A percentile compares a stretch with the other conserved stretches of the same genome.
Conservation (phyloP, 2,329 filamentous ascomycete species). For the Trichoderma sp. region DNA sequence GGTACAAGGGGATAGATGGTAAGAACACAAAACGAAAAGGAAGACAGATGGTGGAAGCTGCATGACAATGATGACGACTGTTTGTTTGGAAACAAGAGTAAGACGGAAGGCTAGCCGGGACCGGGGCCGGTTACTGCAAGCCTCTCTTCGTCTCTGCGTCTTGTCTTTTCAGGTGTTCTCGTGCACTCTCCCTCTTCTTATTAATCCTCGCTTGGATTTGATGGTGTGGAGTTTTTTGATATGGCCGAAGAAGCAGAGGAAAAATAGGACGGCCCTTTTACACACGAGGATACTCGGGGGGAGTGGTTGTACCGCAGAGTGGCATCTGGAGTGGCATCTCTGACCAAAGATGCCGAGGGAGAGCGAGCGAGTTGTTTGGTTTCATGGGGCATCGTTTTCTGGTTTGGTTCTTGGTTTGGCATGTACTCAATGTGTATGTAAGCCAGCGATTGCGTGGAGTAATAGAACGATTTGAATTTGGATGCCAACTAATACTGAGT, state of each 20-base stretch:
- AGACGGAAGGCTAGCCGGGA: background rate
- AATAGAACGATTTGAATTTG: background rate
- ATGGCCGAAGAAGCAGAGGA: background rate
- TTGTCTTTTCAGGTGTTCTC: background rate
- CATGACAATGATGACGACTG: background rate
- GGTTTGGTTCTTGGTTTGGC: background rate
- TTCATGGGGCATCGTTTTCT: background rate
- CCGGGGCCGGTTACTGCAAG: background rate
- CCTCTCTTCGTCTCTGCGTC: background rate
- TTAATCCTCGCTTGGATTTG: background rate
- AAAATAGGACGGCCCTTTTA: background rate
- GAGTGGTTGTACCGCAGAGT: constrained; percentile 12
- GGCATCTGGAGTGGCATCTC: background rate
- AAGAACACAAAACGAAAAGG: background rate
- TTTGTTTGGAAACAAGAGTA: background rate
- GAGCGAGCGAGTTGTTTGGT: background rate
- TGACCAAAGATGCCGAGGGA: background rate
- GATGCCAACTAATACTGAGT: background rate
- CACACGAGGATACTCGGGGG: background rate
- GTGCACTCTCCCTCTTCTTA: background rate
- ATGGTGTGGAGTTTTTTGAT: background rate
- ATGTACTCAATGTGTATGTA: background rate
- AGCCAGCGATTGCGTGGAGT: background rate
- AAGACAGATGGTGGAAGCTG: background rate
- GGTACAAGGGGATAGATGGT: no score